These are phyloP conservation scores for Coemansia sp. DNA, from an alignment of 192 early-diverging fungal genomes.

Conservation along the genomic window DNA sequence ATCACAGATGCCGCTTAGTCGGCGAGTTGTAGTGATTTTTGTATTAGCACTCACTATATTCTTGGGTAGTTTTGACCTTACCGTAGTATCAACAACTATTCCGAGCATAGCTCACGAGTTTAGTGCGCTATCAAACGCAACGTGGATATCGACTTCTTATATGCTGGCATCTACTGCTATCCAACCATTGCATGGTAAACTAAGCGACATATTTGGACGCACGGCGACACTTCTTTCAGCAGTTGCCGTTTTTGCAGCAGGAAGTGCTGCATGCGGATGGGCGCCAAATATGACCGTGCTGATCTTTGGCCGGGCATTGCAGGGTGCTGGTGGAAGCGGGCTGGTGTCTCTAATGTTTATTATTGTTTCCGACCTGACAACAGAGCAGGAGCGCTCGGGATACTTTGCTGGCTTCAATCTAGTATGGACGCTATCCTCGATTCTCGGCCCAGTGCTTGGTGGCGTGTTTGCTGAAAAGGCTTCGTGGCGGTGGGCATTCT, in stretches of 20 bases:
- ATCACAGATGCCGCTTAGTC: too few relatives aligned
- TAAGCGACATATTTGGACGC: slow-evolving; percentile 83
- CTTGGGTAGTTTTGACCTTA: too few relatives aligned
- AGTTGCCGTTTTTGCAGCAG: slow-evolving; percentile 53
- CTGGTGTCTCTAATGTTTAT: slow-evolving; percentile 61
- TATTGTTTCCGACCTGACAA: slow-evolving; percentile 65
- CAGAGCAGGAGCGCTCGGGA: slow-evolving; percentile 26
- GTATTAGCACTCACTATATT: too few relatives aligned
- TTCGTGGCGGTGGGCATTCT: slow-evolving; percentile 59
- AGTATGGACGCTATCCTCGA: slow-evolving; percentile 60
- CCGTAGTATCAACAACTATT: too few relatives aligned
- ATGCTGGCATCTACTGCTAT: slow-evolving; percentile 69
- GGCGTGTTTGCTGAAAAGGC: slow-evolving; percentile 62
- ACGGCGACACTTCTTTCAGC: slow-evolving; percentile 56
- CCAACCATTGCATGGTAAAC: slow-evolving; percentile 72
- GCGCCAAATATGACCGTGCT: slow-evolving; percentile 61
- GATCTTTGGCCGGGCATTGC: slow-evolving; percentile 64
- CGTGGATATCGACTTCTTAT: slow-evolving; percentile 77
- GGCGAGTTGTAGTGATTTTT: too few relatives aligned
- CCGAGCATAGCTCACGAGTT: too few relatives aligned
- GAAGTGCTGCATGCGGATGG: slow-evolving; percentile 55
- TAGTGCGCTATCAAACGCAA: slow-evolving; percentile 26
- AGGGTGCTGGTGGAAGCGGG: slow-evolving; percentile 67
- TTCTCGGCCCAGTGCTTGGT: slow-evolving; percentile 66
- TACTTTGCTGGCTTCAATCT: slow-evolving; percentile 54